phyloP scores from a whole-genome alignment of 495 filamentous ascomycete species.

The Aspergillus heteromorphus region DNA sequence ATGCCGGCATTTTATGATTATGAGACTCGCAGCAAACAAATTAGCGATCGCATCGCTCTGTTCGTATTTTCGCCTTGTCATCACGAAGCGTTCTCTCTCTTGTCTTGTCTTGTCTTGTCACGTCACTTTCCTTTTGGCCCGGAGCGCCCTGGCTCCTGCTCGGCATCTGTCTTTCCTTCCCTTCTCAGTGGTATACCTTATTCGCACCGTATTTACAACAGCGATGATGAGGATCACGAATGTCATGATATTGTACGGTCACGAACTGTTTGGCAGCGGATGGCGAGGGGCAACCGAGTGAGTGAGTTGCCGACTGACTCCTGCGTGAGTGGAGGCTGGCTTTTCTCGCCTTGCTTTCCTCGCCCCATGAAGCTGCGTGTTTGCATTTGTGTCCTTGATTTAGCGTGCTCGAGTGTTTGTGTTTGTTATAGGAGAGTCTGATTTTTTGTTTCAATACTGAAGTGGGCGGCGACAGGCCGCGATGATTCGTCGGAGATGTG shows the following conservation, averaged over 20 bases:
- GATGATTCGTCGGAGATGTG: neutral
- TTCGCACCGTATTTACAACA: constrained; percentile 38
- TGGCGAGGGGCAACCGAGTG: constrained; percentile 22
- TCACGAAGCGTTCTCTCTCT: constrained; percentile 10
- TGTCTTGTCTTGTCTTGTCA: constrained; percentile 12
- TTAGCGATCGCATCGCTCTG: constrained; percentile 19
- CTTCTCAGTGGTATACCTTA: constrained; percentile 37
- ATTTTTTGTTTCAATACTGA: constrained; percentile 13
- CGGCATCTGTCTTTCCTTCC: constrained; percentile 23
- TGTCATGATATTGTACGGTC: constrained; percentile 45
- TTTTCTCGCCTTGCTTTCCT: no score
- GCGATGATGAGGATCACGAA: constrained; percentile 48
- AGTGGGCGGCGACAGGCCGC: neutral
- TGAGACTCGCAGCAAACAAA: constrained; percentile 20
- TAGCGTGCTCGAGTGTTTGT: constrained; percentile 7
- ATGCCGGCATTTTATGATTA: constrained; percentile 25
- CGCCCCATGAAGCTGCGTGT: constrained; percentile 16
- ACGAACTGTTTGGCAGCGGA: constrained; percentile 26
- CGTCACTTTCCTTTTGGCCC: constrained; percentile 10
- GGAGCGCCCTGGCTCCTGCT: constrained; percentile 13
- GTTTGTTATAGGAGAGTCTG: constrained; percentile 11
- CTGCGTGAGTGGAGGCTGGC: constrained; percentile 25
- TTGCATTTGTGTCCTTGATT: constrained; percentile 22
- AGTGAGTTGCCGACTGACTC: constrained; percentile 22
- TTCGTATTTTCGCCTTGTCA: constrained; percentile 13